Percentiles rank a stretch among this genome's conserved stretches.
These are phyloP conservation scores for Moricandia moricandioides DNA, from an alignment of 345 rosid genomes.

Conservation along the genomic window DNA sequence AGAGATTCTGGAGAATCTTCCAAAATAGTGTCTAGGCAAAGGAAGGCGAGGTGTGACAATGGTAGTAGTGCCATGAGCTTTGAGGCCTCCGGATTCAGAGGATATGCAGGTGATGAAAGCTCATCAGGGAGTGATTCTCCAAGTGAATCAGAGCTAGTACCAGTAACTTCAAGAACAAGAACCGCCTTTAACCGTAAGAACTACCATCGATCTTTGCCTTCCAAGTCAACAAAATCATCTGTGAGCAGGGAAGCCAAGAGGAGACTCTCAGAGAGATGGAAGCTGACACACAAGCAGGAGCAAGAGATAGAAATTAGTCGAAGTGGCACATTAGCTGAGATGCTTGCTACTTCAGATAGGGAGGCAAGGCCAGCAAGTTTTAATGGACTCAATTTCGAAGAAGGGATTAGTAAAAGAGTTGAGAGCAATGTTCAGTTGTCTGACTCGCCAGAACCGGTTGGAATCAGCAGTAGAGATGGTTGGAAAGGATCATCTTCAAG, in stretches of 20 bases:
- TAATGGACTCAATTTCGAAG: slow-evolving; percentile 35
- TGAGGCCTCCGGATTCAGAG: slow-evolving; percentile 52
- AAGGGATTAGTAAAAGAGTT: slow-evolving; percentile 37
- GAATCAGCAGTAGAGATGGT: slow-evolving; percentile 95
- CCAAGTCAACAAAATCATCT: slow-evolving; percentile 58
- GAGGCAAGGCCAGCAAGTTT: slow-evolving; percentile 48
- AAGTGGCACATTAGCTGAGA: slow-evolving; percentile 82
- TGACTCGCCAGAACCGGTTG: slow-evolving; percentile 60
- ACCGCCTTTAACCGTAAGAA: slow-evolving; percentile 43
- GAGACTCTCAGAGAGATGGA: slow-evolving; percentile 98
- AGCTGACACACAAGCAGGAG: slow-evolving; percentile 60
- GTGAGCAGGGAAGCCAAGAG: slow-evolving; percentile 83
- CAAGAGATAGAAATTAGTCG: slow-evolving; percentile 52
- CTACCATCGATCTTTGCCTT: slow-evolving; percentile 43
- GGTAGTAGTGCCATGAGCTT: slow-evolving; percentile 43
- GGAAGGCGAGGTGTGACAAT: slow-evolving; percentile 41
- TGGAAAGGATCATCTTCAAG: slow-evolving; percentile 66
- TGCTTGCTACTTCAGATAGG: slow-evolving; percentile 77
- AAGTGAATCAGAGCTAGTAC: slow-evolving; percentile 55
- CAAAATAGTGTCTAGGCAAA: slow-evolving; percentile 60
- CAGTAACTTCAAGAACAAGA: slow-evolving; percentile 48
- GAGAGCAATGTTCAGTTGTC: slow-evolving; percentile 30
- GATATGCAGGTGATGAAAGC: slow-evolving; percentile 79
- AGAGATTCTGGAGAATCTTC: slow-evolving; percentile 69
- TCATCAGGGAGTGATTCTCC: slow-evolving; percentile 77